phyloP scores from a whole-genome alignment of 75 land plant species.

The Cunninghamia lanceolata region DNA sequence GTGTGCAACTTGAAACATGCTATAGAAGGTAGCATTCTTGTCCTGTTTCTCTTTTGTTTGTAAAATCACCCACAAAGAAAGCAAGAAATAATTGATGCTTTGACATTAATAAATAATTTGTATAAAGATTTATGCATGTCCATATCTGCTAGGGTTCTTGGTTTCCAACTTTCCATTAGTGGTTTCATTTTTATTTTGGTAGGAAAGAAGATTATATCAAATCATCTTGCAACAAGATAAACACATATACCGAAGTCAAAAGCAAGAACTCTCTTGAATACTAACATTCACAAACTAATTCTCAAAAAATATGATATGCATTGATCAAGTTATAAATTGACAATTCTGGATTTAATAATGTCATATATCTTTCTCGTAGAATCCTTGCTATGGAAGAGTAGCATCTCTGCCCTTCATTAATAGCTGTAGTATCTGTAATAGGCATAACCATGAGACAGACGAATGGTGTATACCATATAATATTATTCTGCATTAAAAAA shows the following conservation, averaged over 20 bases:
- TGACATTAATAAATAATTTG: not conserved
- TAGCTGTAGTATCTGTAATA: not conserved
- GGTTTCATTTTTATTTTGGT: not conserved
- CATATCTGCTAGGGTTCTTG: not conserved
- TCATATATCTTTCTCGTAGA: not conserved
- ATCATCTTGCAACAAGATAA: not conserved
- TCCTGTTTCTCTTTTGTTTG: not conserved
- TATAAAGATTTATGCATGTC: not conserved
- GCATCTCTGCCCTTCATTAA: not conserved
- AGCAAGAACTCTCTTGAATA: not conserved
- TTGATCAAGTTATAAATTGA: not conserved
- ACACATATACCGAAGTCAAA: not conserved
- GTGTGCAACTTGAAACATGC: constrained; percentile 81
- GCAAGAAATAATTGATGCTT: not conserved
- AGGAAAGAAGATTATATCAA: not conserved
- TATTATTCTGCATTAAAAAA: too few species aligned
- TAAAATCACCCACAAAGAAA: not conserved
- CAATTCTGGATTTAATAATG: not conserved
- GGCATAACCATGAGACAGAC: not conserved
- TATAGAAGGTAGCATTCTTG: constrained; percentile 42
- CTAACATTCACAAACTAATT: not conserved
- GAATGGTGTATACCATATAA: too few species aligned
- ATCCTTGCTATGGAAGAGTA: not conserved
- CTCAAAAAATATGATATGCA: not conserved
- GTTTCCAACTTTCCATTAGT: not conserved